Conservation (phyloP, 176 grass and related monocot species). For the Cenchrus fungigraminus region DNA sequence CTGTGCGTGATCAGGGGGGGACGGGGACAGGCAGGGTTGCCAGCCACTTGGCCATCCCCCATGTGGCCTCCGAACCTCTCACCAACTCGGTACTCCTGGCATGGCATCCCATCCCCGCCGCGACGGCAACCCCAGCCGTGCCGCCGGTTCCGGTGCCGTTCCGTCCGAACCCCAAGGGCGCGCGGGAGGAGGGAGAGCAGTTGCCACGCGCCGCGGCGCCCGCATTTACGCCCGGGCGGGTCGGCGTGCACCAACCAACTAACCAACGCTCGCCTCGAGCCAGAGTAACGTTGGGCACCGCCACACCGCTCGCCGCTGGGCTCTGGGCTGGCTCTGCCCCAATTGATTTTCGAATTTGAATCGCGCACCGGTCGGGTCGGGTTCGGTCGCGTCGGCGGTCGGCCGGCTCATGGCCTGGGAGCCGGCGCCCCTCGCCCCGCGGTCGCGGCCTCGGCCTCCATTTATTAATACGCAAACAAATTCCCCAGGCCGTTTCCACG, state of each 20-base stretch:
- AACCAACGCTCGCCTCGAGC: constrained; percentile 11
- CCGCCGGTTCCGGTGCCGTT: neutral
- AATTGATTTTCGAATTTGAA: constrained; percentile 57
- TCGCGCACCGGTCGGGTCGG: constrained; percentile 5
- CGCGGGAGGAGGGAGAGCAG: neutral
- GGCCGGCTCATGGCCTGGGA: neutral
- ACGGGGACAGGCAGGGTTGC: neutral
- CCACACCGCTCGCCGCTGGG: neutral
- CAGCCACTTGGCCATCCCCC: neutral
- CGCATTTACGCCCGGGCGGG: constrained; percentile 30
- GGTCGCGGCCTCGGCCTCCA: neutral
- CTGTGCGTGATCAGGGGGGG: neutral
- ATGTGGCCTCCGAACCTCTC: neutral
- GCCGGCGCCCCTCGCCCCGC: constrained; percentile 34
- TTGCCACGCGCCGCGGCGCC: constrained; percentile 3
- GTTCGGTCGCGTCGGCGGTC: constrained; percentile 18
- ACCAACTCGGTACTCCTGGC: neutral
- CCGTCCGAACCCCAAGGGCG: no score
- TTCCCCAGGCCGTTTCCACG: constrained; percentile 41
- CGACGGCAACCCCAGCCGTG: neutral
- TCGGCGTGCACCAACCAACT: constrained; percentile 6
- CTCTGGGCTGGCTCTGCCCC: neutral
- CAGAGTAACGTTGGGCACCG: constrained; percentile 4
- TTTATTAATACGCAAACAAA: constrained; percentile 48
- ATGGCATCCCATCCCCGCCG: neutral